Percentiles rank a stretch among this genome's conserved stretches.
These are phyloP conservation scores for Centella asiatica DNA, from an alignment of 129 eudicot genomes.

Conservation along the genomic window DNA sequence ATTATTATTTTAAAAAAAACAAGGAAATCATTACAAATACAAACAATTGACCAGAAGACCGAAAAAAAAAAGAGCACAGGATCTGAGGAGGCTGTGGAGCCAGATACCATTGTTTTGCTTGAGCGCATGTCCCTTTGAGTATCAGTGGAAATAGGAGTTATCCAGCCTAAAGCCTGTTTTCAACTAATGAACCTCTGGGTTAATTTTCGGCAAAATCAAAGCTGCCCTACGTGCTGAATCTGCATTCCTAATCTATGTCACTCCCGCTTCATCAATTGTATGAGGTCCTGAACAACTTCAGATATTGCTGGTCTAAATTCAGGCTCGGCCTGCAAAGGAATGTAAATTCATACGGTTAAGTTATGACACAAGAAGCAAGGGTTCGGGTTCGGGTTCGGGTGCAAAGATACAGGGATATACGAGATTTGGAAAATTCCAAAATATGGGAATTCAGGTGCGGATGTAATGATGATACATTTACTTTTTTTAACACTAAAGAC, in stretches of 20 bases:
- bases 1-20: background rate
- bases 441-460: too few relatives aligned
- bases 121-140: background rate
- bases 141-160: conserved; percentile 2
- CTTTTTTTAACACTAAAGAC: too few relatives aligned
- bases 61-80: conserved; percentile 7
- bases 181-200: background rate
- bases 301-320: conserved; percentile 93
- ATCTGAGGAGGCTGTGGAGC: background rate
- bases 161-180: background rate
- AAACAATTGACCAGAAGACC: background rate
- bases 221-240: background rate
- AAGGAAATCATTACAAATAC: background rate
- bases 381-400: too few relatives aligned
- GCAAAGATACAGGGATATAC: too few relatives aligned
- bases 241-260: conserved; percentile 15
- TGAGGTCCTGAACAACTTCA: conserved; percentile 91
- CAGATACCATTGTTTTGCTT: background rate
- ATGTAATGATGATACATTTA: too few relatives aligned
- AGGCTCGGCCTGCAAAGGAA: conserved; percentile 62
- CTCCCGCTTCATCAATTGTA: conserved; percentile 65
- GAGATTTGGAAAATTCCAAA: too few relatives aligned
- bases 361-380: background rate
- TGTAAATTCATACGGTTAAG: background rate
- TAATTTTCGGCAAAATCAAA: conserved; percentile 7